Base-by-base conservation (phyloP, 2,329 filamentous ascomycete genomes). In the Arthrinium puccinioides region DNA sequence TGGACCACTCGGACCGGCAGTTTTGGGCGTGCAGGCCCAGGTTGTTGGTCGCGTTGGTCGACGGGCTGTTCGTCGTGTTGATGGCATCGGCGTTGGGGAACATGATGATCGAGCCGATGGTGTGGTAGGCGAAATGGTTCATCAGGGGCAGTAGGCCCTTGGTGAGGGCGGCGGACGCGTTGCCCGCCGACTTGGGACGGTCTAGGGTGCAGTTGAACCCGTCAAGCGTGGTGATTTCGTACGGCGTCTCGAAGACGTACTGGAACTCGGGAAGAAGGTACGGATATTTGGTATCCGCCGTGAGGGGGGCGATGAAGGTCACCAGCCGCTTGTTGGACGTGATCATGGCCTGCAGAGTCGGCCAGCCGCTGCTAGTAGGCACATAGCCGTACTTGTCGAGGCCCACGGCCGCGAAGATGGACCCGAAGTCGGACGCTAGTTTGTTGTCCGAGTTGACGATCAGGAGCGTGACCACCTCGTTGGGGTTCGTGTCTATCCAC, bases 91-190 rank as follows among this genome's bases (percentile, higher is more conserved):
- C 64, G 46, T 83, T 74, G 3, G 83, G 82, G 27, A 77, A 64
- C 45, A 74, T 61, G 49, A 86, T 74, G 41, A 66, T 67, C 4
- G 70, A 58, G n/a, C 65, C 55, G 16, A 78, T 54, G 5, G 54
- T 60, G 40, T 69, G 63, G 64, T 89, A 80, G 37, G 83, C 71
- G 66, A 92, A 90, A 63, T 92, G 86, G 67, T 92, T 92, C 65
- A 86, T 71, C 9, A 92, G 66, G 19, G 84, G 77, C 56, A 92
- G 70, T 49, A 77, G 71, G 47, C 74, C 74, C 2, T 69, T 67
- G 0, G 65, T 53, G 19, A 84, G 53, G 2, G 82, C 84, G 2
- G 66, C 51, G 13, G 70, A 51, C 33, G 70, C 70, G 4, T 64
- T 54, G 16, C 60, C 56, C 23, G 79, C 61, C 6, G 59, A 57